These are phyloP conservation scores for Hordeum pubiflorum DNA, from an alignment of 202 grass and related monocot species.

Conservation along the genomic window DNA sequence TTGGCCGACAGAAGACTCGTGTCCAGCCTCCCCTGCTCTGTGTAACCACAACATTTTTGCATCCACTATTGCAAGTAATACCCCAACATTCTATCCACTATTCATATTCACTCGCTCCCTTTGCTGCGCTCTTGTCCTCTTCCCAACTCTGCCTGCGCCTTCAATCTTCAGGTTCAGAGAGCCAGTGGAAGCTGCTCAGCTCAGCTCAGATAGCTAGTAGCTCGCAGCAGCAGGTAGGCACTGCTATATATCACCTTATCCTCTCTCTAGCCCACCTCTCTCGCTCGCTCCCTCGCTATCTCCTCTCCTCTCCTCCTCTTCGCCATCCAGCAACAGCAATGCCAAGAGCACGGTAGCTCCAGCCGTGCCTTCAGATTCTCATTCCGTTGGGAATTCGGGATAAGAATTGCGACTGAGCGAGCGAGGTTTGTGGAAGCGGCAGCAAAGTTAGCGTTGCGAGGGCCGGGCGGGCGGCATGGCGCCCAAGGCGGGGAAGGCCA, in stretches of 20 bases:
- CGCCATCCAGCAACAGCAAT: not conserved
- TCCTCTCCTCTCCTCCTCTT: constrained; percentile 10
- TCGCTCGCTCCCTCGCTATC: constrained; percentile 19
- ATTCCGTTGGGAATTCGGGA: not conserved
- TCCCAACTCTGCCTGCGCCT: constrained; percentile 4
- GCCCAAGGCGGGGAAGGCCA: constrained; percentile 81
- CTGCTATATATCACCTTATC: constrained; percentile 73
- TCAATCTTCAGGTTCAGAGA: constrained; percentile 15
- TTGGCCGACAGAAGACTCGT: not conserved
- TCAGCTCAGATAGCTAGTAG: not conserved
- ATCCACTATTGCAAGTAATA: not conserved
- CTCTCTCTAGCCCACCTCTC: constrained; percentile 36
- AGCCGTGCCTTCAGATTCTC: not conserved
- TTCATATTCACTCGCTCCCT: not conserved
- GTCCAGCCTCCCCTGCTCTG: not conserved
- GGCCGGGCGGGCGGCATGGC: constrained; percentile 40
- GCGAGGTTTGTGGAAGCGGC: not conserved
- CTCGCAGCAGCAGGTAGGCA: not conserved
- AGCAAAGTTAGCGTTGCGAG: not conserved
- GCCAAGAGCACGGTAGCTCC: constrained; percentile 25
- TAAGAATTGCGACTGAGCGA: not conserved
- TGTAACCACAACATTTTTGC: not conserved
- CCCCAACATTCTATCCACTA: not conserved
- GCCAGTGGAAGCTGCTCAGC: not conserved
- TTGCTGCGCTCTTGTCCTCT: constrained; percentile 12